These are phyloP conservation scores for Trichosporon faecale DNA, from an alignment of 1,284 basidiomycete genomes.

Conservation along the genomic window DNA sequence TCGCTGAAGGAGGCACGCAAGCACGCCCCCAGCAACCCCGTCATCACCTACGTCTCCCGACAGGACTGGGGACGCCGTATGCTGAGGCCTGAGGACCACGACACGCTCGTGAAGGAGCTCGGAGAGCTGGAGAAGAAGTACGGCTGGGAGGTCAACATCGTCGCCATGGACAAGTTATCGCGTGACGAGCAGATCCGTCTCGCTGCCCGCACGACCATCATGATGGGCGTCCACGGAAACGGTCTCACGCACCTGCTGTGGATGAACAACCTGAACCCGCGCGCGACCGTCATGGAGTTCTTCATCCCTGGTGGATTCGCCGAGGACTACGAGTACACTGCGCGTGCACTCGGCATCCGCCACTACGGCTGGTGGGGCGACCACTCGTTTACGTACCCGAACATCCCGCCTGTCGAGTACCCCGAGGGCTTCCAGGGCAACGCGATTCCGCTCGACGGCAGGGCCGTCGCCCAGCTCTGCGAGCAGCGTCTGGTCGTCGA, in stretches of 20 bases:
- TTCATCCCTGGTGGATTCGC: conserved; percentile 61
- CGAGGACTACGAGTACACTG: conserved; percentile 66
- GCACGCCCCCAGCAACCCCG: conserved; percentile 51
- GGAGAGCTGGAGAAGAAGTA: conserved; percentile 65
- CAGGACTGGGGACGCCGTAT: conserved; percentile 77
- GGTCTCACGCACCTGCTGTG: conserved; percentile 72
- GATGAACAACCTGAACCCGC: conserved; percentile 59
- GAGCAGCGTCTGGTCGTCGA: conserved; percentile 48
- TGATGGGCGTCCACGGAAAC: conserved; percentile 74
- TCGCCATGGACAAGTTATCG: conserved; percentile 73
- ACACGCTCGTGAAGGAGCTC: conserved; percentile 51
- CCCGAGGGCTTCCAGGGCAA: conserved; percentile 54
- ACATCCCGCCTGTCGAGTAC: conserved; percentile 54
- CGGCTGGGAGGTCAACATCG: conserved; percentile 73
- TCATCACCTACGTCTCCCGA: conserved; percentile 82
- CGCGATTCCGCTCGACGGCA: conserved; percentile 58
- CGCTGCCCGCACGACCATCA: conserved; percentile 72
- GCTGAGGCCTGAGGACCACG: conserved; percentile 51
- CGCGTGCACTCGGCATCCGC: conserved; percentile 66
- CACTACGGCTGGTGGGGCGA: conserved; percentile 76
- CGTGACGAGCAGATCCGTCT: conserved; percentile 72
- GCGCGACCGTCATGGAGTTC: conserved; percentile 63
- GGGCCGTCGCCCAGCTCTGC: conserved; percentile 48
- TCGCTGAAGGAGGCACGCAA: neutral
- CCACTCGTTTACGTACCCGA: conserved; percentile 60